Base-by-base conservation (phyloP, 2,329 filamentous ascomycete genomes). In the Cladosporium sp. region DNA sequence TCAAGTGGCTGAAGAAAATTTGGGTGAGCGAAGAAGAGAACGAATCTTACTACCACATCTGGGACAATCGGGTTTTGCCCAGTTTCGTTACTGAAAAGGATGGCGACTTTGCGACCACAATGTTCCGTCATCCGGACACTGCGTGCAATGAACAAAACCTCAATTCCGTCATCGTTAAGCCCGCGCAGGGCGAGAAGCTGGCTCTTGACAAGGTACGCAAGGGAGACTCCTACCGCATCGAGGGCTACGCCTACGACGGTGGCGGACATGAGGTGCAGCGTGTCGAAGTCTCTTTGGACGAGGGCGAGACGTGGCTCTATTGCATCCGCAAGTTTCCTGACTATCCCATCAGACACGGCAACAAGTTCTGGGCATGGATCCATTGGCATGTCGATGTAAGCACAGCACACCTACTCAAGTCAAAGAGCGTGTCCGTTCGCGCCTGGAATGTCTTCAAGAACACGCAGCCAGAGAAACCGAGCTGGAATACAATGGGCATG, bases 341-440 rank as follows among this genome's bases (percentile, higher is more conserved):
- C 18, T 73, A 74, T 5, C 82, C 83, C 0, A 77, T 85, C 36
- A 76, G 83, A 5, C 82, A 86, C 63, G 83, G 82, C 3, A 81
- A 79, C 46, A 85, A 83, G 68, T 85, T 83, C 69, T 85, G 83
- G 83, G 80, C 82, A 0, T 85, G 83, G 83, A 53, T 83, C 3
- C 79, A 82, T 67, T 85, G 83, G 83, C 75, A 84, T 64, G 74
- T 85, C 1, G 83, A 85, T 63, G 73, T 85, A 2, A 77, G 79
- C 14, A 71, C 83, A 1, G 72, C 76, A 1, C 77, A 83, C 66
- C 70, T 85, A 4, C 68, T 83, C 4, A 74, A 75, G 21, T 78
- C 81, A 0, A 73, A 77, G 36, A 78, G 76, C 58, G 80, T 85
- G 58, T 75, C 71, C 0, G 83, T 84, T 5, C 77, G 82, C 21